Base-by-base conservation (phyloP, 495 filamentous ascomycete genomes). In the Podospora didyma region DNA sequence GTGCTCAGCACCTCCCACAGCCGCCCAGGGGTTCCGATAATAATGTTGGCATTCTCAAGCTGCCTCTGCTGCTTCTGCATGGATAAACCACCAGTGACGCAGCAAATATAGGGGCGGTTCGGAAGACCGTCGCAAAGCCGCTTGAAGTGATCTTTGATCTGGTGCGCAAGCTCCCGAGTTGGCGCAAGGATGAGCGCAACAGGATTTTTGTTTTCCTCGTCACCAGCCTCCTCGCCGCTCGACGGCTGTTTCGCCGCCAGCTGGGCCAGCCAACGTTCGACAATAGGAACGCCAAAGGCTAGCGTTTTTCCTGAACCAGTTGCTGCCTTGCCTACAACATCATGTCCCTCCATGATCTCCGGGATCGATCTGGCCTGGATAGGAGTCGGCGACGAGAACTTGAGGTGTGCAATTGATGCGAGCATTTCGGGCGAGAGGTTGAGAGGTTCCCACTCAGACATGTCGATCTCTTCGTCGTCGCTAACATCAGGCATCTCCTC, bases 121-220 rank as follows among this genome's bases (percentile, higher is more conserved):
- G 82, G 75, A 3, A 86, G 79, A 0, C 82, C 79, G 46, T 79
- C 75, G 52, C 82, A 88, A 17, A 98, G 75, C 3, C 85, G 79
- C 23, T 80, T 86, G 48, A 98, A 81, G 67, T 98, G 94, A 22
- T 86, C 82, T 10, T 82, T 76, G 41, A 98, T 75, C 71, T 98
- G 94, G 71, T 96, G 90, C 2, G 94, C 94, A 56, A 98, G 74
- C 69, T 98, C 94, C 73, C 94, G 76, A 1, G 94, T 97, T 0
- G 94, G 94, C 0, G 92, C 91, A 4, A 98, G 78, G 44, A 98
- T 84, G n/a, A 98, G 70, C 1, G 94, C 92, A n/a, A 87, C 79
- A 0, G 92, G 90, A 1, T 69, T 62, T 50, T 79, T 75, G 6
- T 75, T 54, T 28, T 44, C 24, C 6, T 34, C 16, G 16, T 16